Evolutionary conservation across 75 land plant species (phyloP).

Genomic region (Sequoiadendron giganteum): DNA sequence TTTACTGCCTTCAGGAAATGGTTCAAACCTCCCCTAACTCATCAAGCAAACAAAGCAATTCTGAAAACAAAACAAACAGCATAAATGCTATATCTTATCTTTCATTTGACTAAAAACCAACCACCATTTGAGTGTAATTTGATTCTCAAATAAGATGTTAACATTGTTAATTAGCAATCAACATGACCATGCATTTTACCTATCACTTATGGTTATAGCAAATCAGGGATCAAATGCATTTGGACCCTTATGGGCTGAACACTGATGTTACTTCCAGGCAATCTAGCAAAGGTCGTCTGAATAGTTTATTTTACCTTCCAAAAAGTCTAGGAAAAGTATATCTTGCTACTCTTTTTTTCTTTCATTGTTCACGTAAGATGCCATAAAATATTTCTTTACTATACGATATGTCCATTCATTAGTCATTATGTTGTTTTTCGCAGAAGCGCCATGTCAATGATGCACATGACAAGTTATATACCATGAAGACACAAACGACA

Average conservation of each 20-base stretch:
- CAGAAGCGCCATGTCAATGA: neutral
- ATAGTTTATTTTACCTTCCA: neutral
- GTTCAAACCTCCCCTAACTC: neutral
- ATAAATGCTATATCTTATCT: neutral
- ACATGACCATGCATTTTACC: neutral
- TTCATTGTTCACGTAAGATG: neutral
- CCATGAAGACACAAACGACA: neutral
- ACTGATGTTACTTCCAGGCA: neutral
- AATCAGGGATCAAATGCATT: neutral
- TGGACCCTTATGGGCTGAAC: neutral
- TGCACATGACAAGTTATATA: neutral
- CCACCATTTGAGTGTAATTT: neutral
- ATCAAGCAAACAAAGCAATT: neutral
- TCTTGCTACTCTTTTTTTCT: neutral
- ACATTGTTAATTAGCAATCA: neutral
- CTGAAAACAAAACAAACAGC: neutral
- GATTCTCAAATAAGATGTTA: neutral
- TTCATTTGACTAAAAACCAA: neutral
- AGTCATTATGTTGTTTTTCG: neutral
- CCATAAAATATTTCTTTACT: neutral
- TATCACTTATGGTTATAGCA: neutral
- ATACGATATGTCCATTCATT: neutral
- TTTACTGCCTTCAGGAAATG: neutral
- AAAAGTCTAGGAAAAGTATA: neutral
- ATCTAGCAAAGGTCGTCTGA: neutral